Percentiles rank a stretch among this genome's conserved stretches.
phyloP scores from a whole-genome alignment of 1,284 basidiomycete genomes.

The Agaricales sp. region DNA sequence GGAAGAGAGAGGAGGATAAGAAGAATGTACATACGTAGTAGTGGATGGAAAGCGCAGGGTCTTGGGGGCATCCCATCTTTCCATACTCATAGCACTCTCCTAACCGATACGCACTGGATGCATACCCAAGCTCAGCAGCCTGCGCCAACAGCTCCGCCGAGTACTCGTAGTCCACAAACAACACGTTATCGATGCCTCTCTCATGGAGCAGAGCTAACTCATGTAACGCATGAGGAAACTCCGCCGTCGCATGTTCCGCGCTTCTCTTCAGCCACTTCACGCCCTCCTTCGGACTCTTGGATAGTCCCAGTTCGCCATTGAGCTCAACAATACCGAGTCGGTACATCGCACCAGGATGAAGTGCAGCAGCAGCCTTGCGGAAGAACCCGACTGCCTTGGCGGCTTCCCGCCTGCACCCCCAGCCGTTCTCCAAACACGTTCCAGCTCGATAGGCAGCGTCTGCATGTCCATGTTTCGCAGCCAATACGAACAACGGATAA shows the following conservation, averaged over 20 bases:
- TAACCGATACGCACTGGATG: conserved; percentile 90
- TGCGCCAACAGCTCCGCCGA: conserved; percentile 91
- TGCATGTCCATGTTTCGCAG: conserved; percentile 97
- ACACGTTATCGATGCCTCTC: conserved; percentile 90
- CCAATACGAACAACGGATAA: conserved; percentile 91
- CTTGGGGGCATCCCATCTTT: conserved; percentile 97
- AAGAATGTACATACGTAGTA: conserved; percentile 71
- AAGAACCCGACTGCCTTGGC: conserved; percentile 92
- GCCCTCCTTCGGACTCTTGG: conserved; percentile 87
- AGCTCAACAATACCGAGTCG: conserved; percentile 93
- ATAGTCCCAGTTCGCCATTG: conserved; percentile 88
- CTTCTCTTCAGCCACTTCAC: conserved; percentile 98
- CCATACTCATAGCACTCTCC: conserved; percentile 99
- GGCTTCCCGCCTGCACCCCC: conserved; percentile 91
- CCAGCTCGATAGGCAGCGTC: conserved; percentile 95
- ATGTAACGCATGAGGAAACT: conserved; percentile 95
- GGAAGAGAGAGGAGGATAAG: conserved; percentile 9
- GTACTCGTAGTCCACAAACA: conserved; percentile 96
- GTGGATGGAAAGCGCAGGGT: conserved; percentile 94
- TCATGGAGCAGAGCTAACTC: conserved; percentile 94
- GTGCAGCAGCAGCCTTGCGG: conserved; percentile 84
- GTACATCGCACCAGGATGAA: conserved; percentile 95
- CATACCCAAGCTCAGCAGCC: conserved; percentile 92
- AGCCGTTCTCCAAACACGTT: conserved; percentile 97
- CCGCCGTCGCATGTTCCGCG: conserved; percentile 88